Evolutionary conservation across 805 yeast genomes (phyloP), one percentile per base, ranked within the genome.

Genomic region (Cyberlindnera euphorbiae): DNA sequence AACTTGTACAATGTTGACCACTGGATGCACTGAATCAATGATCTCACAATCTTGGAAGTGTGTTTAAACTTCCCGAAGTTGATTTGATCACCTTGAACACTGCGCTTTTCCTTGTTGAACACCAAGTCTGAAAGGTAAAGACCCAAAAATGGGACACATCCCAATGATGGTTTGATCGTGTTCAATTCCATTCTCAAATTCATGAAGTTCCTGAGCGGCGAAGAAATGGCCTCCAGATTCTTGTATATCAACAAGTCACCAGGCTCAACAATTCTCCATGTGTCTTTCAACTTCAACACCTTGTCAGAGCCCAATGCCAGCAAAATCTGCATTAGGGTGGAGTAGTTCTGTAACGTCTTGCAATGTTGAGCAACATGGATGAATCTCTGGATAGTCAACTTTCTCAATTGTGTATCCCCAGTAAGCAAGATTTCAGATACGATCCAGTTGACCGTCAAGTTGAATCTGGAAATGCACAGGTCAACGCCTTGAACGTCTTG

Each of bases 71-170:
- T 82, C 32, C 82, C 78, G 53, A 89, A 80, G 55, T 89, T 88
- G 44, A 90, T 71, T 37, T 35, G 52, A 24, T 62, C 50, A 11
- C 57, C 60, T 15, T 55, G 56, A 2, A 41, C 47, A 19, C 53
- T 53, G 29, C 54, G 50, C 39, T 65, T 66, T 36, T 64, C 67
- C 22, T 65, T 58, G 56, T 86, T 87, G 52, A 82, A 75, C 1
- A 85, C 76, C 49, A 90, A 66, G 56, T 90, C 97, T 4, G 89
- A 79, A 30, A 90, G 58, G 50, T 86, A 88, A 21, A 90, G 66
- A 1, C 95, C 96, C 35, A 89, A 75, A 56, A 89, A 90, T 16
- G 98, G 97, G 34, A 90, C 77, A 48, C 94, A 79, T 3, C 97
- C 97, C 39, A 66, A 66, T 5, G 80, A 66, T 16, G 81, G 77